phyloP scores from a whole-genome alignment of 441 rosid species.

The Cnidoscolus chayamansa region DNA sequence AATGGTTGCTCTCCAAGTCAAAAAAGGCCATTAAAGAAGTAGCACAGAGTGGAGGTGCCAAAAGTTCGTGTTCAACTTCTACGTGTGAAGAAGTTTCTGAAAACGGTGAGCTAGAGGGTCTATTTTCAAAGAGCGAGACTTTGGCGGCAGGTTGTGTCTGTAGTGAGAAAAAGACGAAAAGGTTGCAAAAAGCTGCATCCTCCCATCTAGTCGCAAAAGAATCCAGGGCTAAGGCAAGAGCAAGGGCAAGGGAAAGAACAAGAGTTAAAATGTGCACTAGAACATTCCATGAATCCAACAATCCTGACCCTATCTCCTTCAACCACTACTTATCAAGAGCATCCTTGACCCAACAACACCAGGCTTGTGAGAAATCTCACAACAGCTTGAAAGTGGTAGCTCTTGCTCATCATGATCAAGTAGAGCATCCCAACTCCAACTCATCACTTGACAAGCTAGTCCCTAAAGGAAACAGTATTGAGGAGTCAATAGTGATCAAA shows the following conservation, averaged over 20 bases:
- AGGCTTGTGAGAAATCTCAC: neutral
- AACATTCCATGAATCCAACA: constrained; percentile 22
- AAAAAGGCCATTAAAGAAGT: constrained; percentile 48
- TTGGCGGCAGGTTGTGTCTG: constrained; percentile 11
- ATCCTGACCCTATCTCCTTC: constrained; percentile 28
- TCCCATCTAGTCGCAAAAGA: constrained; percentile 30
- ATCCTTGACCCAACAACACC: constrained; percentile 10
- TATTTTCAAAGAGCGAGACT: constrained; percentile 22
- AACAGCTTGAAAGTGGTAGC: neutral
- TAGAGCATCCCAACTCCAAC: constrained; percentile 18
- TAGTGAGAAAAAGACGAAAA: constrained; percentile 29
- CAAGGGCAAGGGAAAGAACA: constrained; percentile 55
- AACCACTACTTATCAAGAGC: constrained; percentile 4
- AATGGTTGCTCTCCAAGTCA: constrained; percentile 65
- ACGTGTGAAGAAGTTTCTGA: constrained; percentile 12
- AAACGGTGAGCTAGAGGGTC: constrained; percentile 26
- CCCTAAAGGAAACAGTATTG: constrained; percentile 14
- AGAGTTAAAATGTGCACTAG: constrained; percentile 34
- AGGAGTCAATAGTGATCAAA: constrained; percentile 31
- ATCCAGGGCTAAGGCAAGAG: constrained; percentile 52
- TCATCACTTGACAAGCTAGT: constrained; percentile 7
- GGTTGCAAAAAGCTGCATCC: constrained; percentile 17
- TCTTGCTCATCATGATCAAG: constrained; percentile 20
- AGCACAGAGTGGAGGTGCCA: constrained; percentile 18
- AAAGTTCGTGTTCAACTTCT: constrained; percentile 15